phyloP scores from a whole-genome alignment of 176 grass and related monocot species.

The Triticum monococcum region DNA sequence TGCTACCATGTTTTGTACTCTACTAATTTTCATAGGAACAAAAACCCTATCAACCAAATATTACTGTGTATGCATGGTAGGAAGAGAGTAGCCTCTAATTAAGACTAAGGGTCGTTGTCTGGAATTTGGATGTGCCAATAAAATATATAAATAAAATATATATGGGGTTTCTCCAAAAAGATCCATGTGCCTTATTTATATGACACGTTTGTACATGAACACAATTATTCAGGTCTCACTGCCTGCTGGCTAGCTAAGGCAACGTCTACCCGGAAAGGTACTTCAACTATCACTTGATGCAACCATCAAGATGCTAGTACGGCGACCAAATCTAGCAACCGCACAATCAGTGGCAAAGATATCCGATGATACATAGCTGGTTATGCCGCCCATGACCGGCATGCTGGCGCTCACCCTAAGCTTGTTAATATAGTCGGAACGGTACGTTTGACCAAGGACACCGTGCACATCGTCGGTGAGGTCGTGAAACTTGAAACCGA shows the following conservation, averaged over 20 bases:
- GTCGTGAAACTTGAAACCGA: constrained; percentile 20
- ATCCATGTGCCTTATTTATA: neutral
- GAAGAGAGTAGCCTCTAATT: no score
- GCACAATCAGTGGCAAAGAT: constrained; percentile 21
- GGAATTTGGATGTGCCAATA: no score
- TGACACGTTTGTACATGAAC: neutral
- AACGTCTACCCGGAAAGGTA: neutral
- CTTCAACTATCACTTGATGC: neutral
- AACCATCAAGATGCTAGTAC: neutral
- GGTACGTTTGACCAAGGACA: constrained; percentile 35
- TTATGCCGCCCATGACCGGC: constrained; percentile 26
- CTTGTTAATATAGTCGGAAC: constrained; percentile 29
- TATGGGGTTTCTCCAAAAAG: neutral
- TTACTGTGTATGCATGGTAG: no score
- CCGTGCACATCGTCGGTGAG: constrained; percentile 45
- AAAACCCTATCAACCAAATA: no score
- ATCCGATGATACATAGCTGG: neutral
- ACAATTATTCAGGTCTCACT: neutral
- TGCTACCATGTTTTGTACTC: no score
- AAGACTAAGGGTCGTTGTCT: no score
- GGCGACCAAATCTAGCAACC: constrained; percentile 6
- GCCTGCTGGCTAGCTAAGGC: neutral
- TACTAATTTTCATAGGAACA: no score
- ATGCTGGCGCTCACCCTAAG: constrained; percentile 26
- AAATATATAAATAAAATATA: no score